Percentiles rank a stretch among this genome's conserved stretches.
Evolutionary conservation across 1,284 basidiomycete genomes (phyloP).

Genomic region (Microbotryum silenes-acaulis): DNA sequence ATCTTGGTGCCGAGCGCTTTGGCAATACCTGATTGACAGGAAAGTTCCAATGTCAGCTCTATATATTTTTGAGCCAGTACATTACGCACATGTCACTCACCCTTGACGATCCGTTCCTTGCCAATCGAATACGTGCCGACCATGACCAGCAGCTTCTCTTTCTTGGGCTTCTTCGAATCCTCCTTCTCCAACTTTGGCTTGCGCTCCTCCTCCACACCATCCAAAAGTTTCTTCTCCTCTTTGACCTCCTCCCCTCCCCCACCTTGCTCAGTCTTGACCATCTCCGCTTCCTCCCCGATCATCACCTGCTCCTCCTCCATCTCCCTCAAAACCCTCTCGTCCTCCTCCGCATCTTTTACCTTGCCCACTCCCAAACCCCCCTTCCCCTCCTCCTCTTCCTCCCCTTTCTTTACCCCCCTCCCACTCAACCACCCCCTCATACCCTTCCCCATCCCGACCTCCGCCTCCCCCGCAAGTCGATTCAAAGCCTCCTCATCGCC

Average conservation of each 20-base stretch:
- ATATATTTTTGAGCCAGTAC: background rate
- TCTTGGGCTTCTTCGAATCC: constrained; percentile 32
- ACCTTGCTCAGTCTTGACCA: constrained; percentile 42
- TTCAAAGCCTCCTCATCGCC: constrained; percentile 35
- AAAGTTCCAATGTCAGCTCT: background rate
- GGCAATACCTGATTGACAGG: constrained; percentile 44
- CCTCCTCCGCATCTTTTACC: constrained; percentile 13
- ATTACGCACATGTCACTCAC: constrained; percentile 41
- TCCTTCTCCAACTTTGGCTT: constrained; percentile 29
- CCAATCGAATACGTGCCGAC: constrained; percentile 96
- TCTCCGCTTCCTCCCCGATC: constrained; percentile 9
- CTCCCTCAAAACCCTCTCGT: constrained; percentile 29
- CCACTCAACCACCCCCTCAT: constrained; percentile 41
- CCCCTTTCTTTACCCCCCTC: constrained; percentile 38
- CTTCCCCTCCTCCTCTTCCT: constrained; percentile 18
- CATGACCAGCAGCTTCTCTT: constrained; percentile 57
- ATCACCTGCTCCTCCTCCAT: constrained; percentile 25
- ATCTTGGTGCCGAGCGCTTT: constrained; percentile 72
- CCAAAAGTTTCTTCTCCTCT: constrained; percentile 35
- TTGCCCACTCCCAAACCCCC: constrained; percentile 32
- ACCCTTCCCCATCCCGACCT: constrained; percentile 28
- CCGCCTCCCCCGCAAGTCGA: constrained; percentile 20
- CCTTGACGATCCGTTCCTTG: constrained; percentile 94
- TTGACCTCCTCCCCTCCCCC: constrained; percentile 40
- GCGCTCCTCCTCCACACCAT: constrained; percentile 33